phyloP scores from a whole-genome alignment of 352 stramenopile species.

The Phytophthora pistaciae region DNA sequence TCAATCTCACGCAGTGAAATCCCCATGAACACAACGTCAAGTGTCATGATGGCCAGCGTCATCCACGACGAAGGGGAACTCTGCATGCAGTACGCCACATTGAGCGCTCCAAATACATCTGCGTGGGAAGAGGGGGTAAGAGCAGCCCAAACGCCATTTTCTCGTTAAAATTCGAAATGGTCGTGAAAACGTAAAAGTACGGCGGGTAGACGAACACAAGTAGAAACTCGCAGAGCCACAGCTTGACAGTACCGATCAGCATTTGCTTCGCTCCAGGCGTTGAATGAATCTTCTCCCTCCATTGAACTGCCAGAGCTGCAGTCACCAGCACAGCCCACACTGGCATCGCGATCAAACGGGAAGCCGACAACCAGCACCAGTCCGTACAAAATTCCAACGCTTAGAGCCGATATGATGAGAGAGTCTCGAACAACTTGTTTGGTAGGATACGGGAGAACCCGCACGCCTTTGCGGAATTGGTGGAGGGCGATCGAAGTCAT shows the following conservation, averaged over 20 bases:
- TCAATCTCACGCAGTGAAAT: constrained; percentile 15
- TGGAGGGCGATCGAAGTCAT: neutral
- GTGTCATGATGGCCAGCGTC: constrained; percentile 12
- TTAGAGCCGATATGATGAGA: neutral
- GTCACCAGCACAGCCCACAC: neutral
- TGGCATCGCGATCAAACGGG: too few species aligned
- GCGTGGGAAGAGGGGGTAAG: constrained; percentile 2
- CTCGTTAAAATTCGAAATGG: neutral
- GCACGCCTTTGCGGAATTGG: neutral
- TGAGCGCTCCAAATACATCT: constrained; percentile 1
- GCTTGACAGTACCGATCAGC: neutral
- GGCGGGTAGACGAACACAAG: neutral
- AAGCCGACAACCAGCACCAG: neutral
- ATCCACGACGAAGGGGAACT: neutral
- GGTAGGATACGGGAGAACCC: neutral
- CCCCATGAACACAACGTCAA: constrained; percentile 3
- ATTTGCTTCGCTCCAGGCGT: neutral
- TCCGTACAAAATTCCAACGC: neutral
- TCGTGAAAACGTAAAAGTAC: constrained; percentile 2
- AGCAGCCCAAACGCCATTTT: constrained; percentile 1
- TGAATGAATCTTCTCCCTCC: neutral
- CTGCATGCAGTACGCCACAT: constrained; percentile 13
- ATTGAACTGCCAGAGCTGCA: neutral
- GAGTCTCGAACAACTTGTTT: neutral
- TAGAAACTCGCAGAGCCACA: neutral